Conservation (phyloP, 2,329 filamentous ascomycete species). For the Penicillium italicum region DNA sequence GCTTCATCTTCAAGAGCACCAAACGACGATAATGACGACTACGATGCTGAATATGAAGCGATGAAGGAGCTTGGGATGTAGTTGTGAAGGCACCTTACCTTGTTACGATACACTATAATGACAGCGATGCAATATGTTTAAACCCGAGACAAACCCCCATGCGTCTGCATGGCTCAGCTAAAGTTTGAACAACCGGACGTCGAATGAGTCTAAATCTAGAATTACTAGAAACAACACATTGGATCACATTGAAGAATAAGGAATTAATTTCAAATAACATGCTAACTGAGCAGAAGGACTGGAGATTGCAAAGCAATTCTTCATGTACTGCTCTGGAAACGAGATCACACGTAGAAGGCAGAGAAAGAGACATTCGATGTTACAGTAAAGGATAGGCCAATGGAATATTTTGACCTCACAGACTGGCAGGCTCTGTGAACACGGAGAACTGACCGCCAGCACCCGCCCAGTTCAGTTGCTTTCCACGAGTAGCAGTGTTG, state of each 20-base stretch:
- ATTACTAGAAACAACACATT: background rate
- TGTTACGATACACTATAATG: constrained; percentile 2
- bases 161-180: background rate
- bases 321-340: background rate
- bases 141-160: background rate
- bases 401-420: constrained; percentile 11
- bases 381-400: background rate
- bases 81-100: background rate
- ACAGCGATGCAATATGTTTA: constrained; percentile 4
- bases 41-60: constrained; percentile 63
- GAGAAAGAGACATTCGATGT: background rate
- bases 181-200: background rate
- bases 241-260: background rate
- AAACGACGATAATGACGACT: constrained; percentile 32
- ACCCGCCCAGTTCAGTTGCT: constrained; percentile 72
- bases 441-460: constrained; percentile 74
- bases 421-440: constrained; percentile 33
- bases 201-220: background rate
- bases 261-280: background rate
- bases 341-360: background rate
- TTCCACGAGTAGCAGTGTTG: constrained; percentile 74
- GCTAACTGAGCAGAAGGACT: background rate
- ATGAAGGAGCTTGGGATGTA: constrained; percentile 49
- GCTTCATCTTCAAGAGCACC: background rate
- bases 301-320: background rate